Evolutionary conservation across 768 basidiomycete genomes (phyloP), one percentile per base, ranked within the genome.

Genomic region (Terana coerulea): DNA sequence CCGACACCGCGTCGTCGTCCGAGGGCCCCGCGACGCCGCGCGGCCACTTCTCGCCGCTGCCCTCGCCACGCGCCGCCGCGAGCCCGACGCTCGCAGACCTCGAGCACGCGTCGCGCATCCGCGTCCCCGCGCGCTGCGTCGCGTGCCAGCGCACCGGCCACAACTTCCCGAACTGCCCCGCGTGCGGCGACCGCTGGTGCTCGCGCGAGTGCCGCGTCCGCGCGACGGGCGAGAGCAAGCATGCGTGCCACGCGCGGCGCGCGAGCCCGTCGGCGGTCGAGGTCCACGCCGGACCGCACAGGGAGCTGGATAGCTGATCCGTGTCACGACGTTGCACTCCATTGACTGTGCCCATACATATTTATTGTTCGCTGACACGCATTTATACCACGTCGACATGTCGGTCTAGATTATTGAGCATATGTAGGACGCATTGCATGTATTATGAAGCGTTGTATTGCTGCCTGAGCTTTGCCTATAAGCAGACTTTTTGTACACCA

Each of bases 171-270:
- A 60, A 59, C 51, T 69, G 68, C 55, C 56, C 64, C 11, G 52
- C 57, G 26, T 68, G 67, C 47, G 64, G 64, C 21, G 64, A 62
- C 31, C 53, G 46, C 39, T 69, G 68, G 68, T 69, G 68, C 56
- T 56, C 51, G 29, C n/a, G 51, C 19, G 55, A 52, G 29, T 56
- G 46, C 33, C 31, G 55, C 12, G 29, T 49, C 17, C 4, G 22
- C 5, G 49, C 35, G 11, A 33, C 34, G 12, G 39, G 37, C 8
- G 40, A 44, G 11, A 47, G 41, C n/a, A 51, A 33, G 36, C 54
- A 55, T 24, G 31, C 35, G n/a, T 55, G 54, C 33, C 33, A 30
- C 14, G 30, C 26, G 19, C 10, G 44, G n/a, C 26, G 29, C 11
- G 26, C 24, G 12, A 46, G n/a, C n/a, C n/a, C n/a, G n/a, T n/a